phyloP scores from a whole-genome alignment of 2,329 filamentous ascomycete species.

The Pezicula carpinea region DNA sequence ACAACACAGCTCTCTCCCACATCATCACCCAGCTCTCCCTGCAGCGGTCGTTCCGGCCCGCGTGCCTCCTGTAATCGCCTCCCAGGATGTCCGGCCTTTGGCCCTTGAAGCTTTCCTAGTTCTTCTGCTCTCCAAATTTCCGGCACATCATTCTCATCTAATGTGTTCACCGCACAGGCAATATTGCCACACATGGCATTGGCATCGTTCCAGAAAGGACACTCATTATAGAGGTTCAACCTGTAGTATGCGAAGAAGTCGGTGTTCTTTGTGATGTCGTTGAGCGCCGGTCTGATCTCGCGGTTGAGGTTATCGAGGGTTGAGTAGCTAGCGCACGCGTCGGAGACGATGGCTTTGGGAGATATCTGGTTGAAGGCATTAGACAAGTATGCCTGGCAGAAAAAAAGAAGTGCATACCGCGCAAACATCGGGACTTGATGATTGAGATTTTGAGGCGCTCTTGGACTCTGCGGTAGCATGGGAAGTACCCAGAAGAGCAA shows the following conservation, averaged over 20 bases:
- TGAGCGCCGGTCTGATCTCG: slow-evolving; percentile 69
- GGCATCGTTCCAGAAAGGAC: slow-evolving; percentile 93
- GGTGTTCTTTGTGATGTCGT: slow-evolving; percentile 77
- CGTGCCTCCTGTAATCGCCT: slow-evolving; percentile 67
- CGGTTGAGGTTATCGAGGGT: slow-evolving; percentile 82
- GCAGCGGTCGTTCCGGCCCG: slow-evolving; percentile 65
- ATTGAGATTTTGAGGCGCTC: slow-evolving; percentile 32
- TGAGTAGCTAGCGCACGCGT: slow-evolving; percentile 90
- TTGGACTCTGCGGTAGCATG: slow-evolving; percentile 32
- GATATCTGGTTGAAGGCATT: slow-evolving; percentile 62
- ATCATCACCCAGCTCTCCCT: slow-evolving; percentile 76
- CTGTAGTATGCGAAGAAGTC: slow-evolving; percentile 99
- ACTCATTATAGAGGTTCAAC: slow-evolving; percentile 88
- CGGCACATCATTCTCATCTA: slow-evolving; percentile 93
- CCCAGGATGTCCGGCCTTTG: slow-evolving; percentile 83
- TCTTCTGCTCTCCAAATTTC: slow-evolving; percentile 87
- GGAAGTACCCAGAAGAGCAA: slow-evolving; percentile 48
- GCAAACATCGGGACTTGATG: slow-evolving; percentile 31
- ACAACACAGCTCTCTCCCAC: slow-evolving; percentile 96
- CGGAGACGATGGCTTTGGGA: slow-evolving; percentile 81
- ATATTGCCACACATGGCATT: slow-evolving; percentile 95
- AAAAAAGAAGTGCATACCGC: slow-evolving; percentile 29
- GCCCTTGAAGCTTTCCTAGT: slow-evolving; percentile 86
- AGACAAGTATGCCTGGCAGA: slow-evolving; percentile 25
- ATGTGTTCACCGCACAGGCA: slow-evolving; percentile 89